Evolutionary conservation across 108 stramenopile species (phyloP), one percentile per base, ranked within the genome.

Genomic region (Cyclotella cryptica): DNA sequence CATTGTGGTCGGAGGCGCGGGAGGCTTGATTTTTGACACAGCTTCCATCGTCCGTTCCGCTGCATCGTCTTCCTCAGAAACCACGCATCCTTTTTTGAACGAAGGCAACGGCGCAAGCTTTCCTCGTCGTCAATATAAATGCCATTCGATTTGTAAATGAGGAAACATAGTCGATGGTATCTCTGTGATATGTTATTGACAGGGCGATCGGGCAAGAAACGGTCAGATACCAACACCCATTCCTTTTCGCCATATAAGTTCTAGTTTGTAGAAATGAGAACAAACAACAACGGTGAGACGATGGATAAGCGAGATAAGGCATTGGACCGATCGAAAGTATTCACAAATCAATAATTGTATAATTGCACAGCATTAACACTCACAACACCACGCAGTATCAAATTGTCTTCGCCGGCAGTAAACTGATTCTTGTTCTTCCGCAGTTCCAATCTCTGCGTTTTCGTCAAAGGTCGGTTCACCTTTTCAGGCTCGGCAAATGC

Each of bases 191-290:
- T 93, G 11, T 83, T 72, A 71, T 89, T 92, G 29, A 90, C 76
- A 12, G 86, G 80, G 28, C 94, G 79, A 62, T 96, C 92, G 10
- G 94, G 94, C 26, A 96, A 71, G 46, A 90, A 96, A 15, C 94
- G 84, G 79, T 96, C 92, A 4, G 89, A 88, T 43, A 96, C 89
- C 55, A 93, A 68, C 45, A 91, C 79, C 94, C 94, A 96, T 77
- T 96, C 92, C 41, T 96, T 96, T 62, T 96, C 94, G 17, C 94
- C 94, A 57, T 92, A 96, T 19, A 96, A 68, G 64, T 87, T 89
- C 63, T 72, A 5, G n/a, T n/a, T n/a, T n/a, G 44, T 75, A 41
- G 47, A 26, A 47, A n/a, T n/a, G n/a, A 59, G 26, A 54, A 43
- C 3, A 29, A 62, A 17, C 4, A 43, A 15, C 40, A 42, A 79